Percentiles rank a stretch among this genome's conserved stretches.
Conservation (phyloP, 2,329 filamentous ascomycete species). For the Tolypocladium ophioglossoides region DNA sequence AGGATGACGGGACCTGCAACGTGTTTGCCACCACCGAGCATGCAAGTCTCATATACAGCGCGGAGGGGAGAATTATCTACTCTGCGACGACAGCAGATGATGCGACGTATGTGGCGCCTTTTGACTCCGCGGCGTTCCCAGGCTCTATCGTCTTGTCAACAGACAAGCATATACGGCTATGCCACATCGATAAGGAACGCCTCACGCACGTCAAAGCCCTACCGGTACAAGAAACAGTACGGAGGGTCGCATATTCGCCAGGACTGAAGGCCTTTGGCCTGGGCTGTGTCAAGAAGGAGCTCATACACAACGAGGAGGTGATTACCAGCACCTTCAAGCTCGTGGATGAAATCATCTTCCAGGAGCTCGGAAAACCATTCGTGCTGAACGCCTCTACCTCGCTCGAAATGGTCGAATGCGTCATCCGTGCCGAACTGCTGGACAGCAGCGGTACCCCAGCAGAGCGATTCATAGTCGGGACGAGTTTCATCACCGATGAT, state of each 20-base stretch:
- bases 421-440: slow-evolving; percentile 65
- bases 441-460: slow-evolving; percentile 42
- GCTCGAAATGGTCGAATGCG: slow-evolving; percentile 71
- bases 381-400: slow-evolving; percentile 38
- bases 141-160: slow-evolving; percentile 74
- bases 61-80: slow-evolving; percentile 80
- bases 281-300: slow-evolving; percentile 68
- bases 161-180: slow-evolving; percentile 64
- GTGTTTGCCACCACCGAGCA: slow-evolving; percentile 93
- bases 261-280: slow-evolving; percentile 73
- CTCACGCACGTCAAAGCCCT: slow-evolving; percentile 82
- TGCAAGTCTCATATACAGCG: slow-evolving; percentile 84
- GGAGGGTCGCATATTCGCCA: slow-evolving; percentile 77
- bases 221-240: slow-evolving; percentile 69
- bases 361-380: slow-evolving; percentile 60
- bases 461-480: slow-evolving; percentile 87
- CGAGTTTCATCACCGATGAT: slow-evolving; percentile 61
- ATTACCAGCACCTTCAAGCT: slow-evolving; percentile 76
- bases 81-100: slow-evolving; percentile 88
- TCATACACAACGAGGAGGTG: slow-evolving; percentile 61
- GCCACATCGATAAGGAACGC: slow-evolving; percentile 70
- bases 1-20: slow-evolving; percentile 56
- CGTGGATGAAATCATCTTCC: slow-evolving; percentile 83
- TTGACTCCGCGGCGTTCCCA: slow-evolving; percentile 73
- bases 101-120: slow-evolving; percentile 69